A percentile compares a stretch with the other conserved stretches of the same genome.
Conservation (phyloP, 352 stramenopile species). For the Blastocystis sp. region DNA sequence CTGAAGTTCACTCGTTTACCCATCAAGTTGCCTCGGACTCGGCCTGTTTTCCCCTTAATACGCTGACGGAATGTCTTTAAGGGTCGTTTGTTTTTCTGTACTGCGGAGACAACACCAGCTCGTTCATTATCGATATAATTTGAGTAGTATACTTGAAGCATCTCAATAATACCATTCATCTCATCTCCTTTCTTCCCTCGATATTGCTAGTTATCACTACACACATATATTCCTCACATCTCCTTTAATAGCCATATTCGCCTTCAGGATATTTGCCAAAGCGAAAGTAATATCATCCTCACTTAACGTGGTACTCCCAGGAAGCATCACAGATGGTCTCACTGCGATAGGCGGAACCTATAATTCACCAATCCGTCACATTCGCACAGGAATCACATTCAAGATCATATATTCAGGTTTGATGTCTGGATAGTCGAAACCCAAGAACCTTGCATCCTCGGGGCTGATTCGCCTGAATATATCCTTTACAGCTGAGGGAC, state of each 20-base stretch:
- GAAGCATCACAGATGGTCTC: constrained; percentile 86
- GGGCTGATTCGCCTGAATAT: constrained; percentile 94
- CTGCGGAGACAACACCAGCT: constrained; percentile 84
- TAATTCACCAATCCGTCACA: neutral
- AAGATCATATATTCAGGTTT: constrained; percentile 96
- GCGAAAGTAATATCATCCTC: constrained; percentile 97
- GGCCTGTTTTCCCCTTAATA: constrained; percentile 87
- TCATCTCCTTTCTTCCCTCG: constrained; percentile 89
- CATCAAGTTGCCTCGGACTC: constrained; percentile 98
- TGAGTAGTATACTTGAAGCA: constrained; percentile 78
- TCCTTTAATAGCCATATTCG: constrained; percentile 71
- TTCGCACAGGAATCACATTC: constrained; percentile 87
- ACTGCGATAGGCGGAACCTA: constrained; percentile 85
- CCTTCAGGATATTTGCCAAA: constrained; percentile 93
- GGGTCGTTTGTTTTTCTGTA: constrained; percentile 88
- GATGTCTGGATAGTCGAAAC: constrained; percentile 78
- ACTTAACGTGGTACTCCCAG: constrained; percentile 77
- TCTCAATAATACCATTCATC: constrained; percentile 71
- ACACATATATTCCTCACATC: constrained; percentile 67
- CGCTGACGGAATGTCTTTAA: constrained; percentile 93
- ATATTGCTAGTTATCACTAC: constrained; percentile 83
- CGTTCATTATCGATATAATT: constrained; percentile 96
- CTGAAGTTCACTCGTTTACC: constrained; percentile 99
- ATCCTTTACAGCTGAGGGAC: constrained; percentile 83
- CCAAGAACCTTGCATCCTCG: constrained; percentile 85